Evolutionary conservation across 805 yeast genomes (phyloP).

Genomic region (Ogataea pilisensis): DNA sequence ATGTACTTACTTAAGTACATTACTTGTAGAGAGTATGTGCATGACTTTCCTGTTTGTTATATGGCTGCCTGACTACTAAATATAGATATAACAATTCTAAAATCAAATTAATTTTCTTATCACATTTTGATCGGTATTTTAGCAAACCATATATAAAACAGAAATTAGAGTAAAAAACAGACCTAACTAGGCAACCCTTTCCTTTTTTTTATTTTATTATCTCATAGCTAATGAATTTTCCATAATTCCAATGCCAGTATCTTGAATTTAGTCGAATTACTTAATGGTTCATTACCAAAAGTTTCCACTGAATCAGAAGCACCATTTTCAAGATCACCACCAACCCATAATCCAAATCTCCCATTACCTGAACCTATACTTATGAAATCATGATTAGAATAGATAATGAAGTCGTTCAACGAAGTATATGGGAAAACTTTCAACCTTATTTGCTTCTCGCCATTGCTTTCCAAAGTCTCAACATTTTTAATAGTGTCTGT

Average conservation of each 20-base stretch:
- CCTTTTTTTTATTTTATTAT: too few species aligned
- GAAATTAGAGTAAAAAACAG: too few species aligned
- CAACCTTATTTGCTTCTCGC: slow-evolving; percentile 42
- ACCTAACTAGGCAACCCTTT: too few species aligned
- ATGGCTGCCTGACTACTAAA: too few species aligned
- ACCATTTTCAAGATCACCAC: slow-evolving; percentile 68
- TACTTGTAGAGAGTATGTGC: too few species aligned
- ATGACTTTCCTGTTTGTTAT: too few species aligned
- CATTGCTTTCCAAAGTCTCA: slow-evolving; percentile 10
- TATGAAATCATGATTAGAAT: slow-evolving; percentile 71
- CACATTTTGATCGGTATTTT: too few species aligned
- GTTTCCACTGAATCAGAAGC: slow-evolving; percentile 77
- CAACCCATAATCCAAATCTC: slow-evolving; percentile 87
- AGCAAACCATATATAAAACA: too few species aligned
- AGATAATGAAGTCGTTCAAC: slow-evolving; percentile 76
- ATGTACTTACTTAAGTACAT: too few species aligned
- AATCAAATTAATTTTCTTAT: too few species aligned
- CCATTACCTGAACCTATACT: slow-evolving; percentile 93
- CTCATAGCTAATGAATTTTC: slow-evolving; percentile 54
- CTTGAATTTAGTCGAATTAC: slow-evolving; percentile 52
- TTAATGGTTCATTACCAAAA: slow-evolving; percentile 81
- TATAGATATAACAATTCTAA: too few species aligned
- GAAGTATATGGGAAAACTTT: slow-evolving; percentile 88
- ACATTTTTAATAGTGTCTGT: slow-evolving; percentile 33
- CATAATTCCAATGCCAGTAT: slow-evolving; percentile 81